These are phyloP conservation scores for Plasmodium ovale DNA, from an alignment of 169 alveolate species.

Conservation along the genomic window DNA sequence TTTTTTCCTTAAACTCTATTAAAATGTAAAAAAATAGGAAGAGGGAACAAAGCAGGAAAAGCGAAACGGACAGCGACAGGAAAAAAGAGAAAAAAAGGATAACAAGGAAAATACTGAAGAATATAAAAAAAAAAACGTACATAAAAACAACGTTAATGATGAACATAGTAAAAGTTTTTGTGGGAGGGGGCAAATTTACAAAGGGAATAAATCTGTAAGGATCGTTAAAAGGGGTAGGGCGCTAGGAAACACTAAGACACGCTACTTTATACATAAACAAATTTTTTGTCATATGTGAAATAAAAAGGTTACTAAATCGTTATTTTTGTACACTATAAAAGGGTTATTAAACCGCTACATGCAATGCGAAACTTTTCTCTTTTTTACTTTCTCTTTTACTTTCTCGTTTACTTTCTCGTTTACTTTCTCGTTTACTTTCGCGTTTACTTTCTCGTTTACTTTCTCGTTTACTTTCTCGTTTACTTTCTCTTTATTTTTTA, in stretches of 20 bases:
- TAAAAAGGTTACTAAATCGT: too few species aligned
- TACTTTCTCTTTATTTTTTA: too few species aligned
- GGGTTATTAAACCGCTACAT: too few species aligned
- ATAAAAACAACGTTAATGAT: constrained; percentile 11
- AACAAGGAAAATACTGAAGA: constrained; percentile 28
- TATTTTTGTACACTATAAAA: too few species aligned
- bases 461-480: too few species aligned
- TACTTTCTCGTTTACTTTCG: too few species aligned
- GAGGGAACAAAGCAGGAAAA: constrained; percentile 5
- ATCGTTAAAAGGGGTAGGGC: background rate
- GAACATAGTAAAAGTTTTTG: constrained; percentile 4
- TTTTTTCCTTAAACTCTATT: constrained; percentile 22
- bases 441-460: too few species aligned
- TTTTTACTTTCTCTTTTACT: too few species aligned
- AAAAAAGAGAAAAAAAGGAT: constrained; percentile 28
- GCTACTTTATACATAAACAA: too few species aligned
- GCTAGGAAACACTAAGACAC: background rate
- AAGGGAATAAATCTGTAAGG: background rate
- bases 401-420: too few species aligned
- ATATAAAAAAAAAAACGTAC: constrained; percentile 25
- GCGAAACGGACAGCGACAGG: constrained; percentile 24
- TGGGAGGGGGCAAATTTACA: background rate
- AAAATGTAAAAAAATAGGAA: constrained; percentile 29
- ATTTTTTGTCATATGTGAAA: too few species aligned
- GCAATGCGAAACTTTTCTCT: too few species aligned